Base-by-base conservation (phyloP, 352 stramenopile genomes). In the Elongisporangium anandrum region DNA sequence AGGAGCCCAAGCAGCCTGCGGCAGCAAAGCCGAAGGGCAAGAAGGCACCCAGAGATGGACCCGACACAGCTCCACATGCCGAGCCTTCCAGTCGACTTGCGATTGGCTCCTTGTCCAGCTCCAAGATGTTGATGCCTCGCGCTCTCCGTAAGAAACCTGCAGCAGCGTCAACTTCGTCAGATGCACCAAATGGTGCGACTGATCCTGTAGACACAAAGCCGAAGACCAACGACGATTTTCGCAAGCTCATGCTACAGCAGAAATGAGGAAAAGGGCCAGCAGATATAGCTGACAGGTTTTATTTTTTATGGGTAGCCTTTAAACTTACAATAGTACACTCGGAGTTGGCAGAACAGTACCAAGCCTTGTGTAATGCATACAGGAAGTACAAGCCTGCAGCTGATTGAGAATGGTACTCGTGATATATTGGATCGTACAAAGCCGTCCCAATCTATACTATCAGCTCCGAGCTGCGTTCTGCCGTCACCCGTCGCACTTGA, bases 171-270 rank as follows among this genome's bases (percentile, higher is more conserved):
- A 12, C 20, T 7, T 45, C 61, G 38, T 15, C 41, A 10, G n/a
- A 19, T 23, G 23, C 56, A 54, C 20, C 15, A 23, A 20, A 19
- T 6, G 20, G 45, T 15, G n/a, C 29, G 2, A 17, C 50, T 38
- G 23, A n/a, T n/a, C n/a, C 24, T 22, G 53, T 29, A 20, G 60
- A 69, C 20, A 34, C 13, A 21, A 76, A 54, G 21, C 70, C 76
- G 2, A 88, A 87, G 65, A 83, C 72, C n/a, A 90, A 90, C 59
- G 81, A 77, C 15, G 81, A 90, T 34, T 90, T 90, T 29, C 81
- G 81, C 48, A 79, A 83, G 48, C 66, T 90, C 59, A 61, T 90
- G 49, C 64, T 86, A 50, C 81, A 75, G 50, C 73, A 73, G 60
- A 78, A 54, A 52, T 21, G 17, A 13, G 4, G 24, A 34, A n/a